Evolutionary conservation across 306 rosid genomes (phyloP), one percentile per base, ranked within the genome.

Genomic region (Cercis canadensis): DNA sequence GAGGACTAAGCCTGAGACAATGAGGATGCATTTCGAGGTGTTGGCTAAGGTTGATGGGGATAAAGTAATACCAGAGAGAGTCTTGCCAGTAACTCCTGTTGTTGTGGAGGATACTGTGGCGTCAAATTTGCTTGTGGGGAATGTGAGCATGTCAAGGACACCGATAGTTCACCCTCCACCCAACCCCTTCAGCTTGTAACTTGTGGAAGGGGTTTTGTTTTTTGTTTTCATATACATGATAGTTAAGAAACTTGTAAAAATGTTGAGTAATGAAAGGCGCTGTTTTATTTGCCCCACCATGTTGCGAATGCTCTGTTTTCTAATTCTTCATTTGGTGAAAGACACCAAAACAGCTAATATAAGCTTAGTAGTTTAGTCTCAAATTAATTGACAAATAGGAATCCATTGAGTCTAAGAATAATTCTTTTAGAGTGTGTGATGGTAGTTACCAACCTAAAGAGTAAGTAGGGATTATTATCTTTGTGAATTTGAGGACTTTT

Each of bases 1-100:
- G 99, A 84, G 92, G 76, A 89, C 99, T 9, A 91, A 83, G 77
- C 97, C 96, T 2, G 92, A 91, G 65, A 82, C 63, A 0, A 76
- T 83, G 62, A 91, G 47, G 62, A 67, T 88, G 90, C 88, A 89
- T 63, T 94, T 94, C 49, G 96, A 94, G 86, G 99, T 94, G 31
- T 71, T 94, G 50, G 99, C 91, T n/a, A 94, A 87, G 81, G 85
- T 94, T 19, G 97, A 89, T 24, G 97, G 97, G 0, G 91, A 91
- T 50, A 88, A 78, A 78, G 85, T 94, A 51, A 84, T 91, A 40
- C 86, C 97, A 0, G 99, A 94, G 81, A 86, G 86, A 74, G 76
- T 94, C 10, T 72, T 72, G 64, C 96, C 76, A 0, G 84, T 94
- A 11, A 78, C 61, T 33, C 89, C 97, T 11, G 82, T 86, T 11